These are phyloP conservation scores for Malus hybrid DNA, from an alignment of 331 rosid species.

Conservation along the genomic window DNA sequence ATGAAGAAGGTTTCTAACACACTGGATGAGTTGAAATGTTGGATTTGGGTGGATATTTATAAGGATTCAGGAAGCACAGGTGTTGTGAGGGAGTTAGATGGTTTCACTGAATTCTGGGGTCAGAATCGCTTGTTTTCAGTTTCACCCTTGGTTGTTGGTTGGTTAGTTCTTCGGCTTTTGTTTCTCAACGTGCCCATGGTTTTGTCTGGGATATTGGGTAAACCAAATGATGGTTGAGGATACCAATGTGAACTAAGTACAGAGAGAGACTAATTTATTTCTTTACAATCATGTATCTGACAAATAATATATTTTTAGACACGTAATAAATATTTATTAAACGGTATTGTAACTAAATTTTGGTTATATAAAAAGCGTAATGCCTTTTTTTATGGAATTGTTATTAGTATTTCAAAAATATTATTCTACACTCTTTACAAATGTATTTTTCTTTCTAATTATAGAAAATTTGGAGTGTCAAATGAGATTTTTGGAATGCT, in stretches of 20 bases:
- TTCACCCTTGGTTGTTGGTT: neutral
- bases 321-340: no score
- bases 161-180: constrained; percentile 8
- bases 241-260: neutral
- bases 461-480: no score
- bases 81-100: constrained; percentile 40
- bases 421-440: no score
- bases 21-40: constrained; percentile 21
- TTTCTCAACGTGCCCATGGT: constrained; percentile 17
- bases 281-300: no score
- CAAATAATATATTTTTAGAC: no score
- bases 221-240: neutral
- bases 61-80: neutral
- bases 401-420: no score
- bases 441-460: no score
- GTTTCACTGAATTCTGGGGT: constrained; percentile 35
- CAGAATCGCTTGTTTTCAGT: constrained; percentile 37
- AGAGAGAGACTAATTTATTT: no score
- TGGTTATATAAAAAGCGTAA: no score
- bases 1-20: neutral
- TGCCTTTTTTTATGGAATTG: no score
- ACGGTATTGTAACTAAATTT: no score
- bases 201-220: constrained; percentile 6
- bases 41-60: constrained; percentile 39
- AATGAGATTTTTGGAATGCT: no score